Conservation (phyloP, 345 rosid genomes). For the Boechera divaricarpa region DNA sequence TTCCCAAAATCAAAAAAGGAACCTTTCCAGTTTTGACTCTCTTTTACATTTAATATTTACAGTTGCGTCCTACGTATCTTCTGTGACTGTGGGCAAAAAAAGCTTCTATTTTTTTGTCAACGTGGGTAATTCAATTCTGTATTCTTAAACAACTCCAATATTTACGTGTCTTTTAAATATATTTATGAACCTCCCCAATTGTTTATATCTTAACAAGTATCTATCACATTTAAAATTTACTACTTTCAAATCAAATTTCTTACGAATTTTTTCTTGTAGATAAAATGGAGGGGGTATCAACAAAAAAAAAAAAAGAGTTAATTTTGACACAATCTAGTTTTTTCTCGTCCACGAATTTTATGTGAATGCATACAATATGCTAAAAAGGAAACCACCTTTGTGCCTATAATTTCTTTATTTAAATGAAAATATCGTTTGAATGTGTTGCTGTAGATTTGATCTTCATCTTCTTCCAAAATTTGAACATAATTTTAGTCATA, state of each 20-base stretch:
- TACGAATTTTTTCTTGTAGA: background rate
- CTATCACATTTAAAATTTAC: background rate
- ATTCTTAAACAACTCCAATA: background rate
- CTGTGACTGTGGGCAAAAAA: background rate
- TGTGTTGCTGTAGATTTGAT: no score
- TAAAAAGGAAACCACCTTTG: no score
- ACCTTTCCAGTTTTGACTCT: background rate
- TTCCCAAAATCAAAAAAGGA: background rate
- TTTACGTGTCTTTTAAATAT: background rate
- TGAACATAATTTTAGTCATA: background rate
- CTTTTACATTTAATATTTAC: background rate
- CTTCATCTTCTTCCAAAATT: background rate
- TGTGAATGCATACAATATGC: no score
- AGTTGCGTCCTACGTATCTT: background rate
- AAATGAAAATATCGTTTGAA: no score
- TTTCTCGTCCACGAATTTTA: no score
- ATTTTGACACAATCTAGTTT: no score
- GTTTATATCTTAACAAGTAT: background rate
- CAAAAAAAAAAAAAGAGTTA: no score
- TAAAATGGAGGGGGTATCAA: background rate
- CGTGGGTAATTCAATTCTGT: background rate
- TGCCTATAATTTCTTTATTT: no score
- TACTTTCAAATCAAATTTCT: background rate
- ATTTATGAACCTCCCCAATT: background rate
- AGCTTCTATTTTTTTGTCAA: background rate